Conservation (phyloP, 176 grass and related monocot genomes). For the Aegilops umbellulata region DNA sequence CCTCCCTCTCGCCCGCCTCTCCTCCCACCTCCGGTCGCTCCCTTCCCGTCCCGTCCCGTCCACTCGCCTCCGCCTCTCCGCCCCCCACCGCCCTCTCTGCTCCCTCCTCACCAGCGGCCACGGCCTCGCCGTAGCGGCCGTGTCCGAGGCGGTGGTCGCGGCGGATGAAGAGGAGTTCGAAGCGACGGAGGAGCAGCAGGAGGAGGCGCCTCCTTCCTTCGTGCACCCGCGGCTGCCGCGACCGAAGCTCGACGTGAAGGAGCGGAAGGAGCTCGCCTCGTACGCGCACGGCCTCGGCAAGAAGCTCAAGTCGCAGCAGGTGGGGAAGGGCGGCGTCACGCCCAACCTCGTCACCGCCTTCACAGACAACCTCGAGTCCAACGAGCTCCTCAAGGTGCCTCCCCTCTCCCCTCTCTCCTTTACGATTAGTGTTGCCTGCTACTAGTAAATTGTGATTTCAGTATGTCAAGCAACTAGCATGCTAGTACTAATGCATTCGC, state of each 20-base stretch:
- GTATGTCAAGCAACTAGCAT: background rate
- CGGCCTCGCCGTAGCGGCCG: conserved; percentile 5
- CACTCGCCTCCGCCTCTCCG: conserved; percentile 21
- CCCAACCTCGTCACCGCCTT: conserved; percentile 65
- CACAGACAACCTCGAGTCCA: conserved; percentile 75
- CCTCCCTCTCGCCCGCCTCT: conserved; percentile 41
- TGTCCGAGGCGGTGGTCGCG: conserved; percentile 7
- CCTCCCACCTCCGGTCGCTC: conserved; percentile 18
- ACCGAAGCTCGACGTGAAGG: conserved; percentile 82
- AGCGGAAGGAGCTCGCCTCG: conserved; percentile 85
- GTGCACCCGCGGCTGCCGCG: conserved; percentile 48
- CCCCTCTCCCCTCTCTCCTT: background rate
- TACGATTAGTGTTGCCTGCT: background rate
- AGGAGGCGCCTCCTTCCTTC: conserved; percentile 11
- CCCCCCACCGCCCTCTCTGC: conserved; percentile 12
- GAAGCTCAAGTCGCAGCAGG: conserved; percentile 92
- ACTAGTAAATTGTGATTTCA: background rate
- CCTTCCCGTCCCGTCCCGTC: conserved; percentile 1
- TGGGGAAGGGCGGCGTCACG: conserved; percentile 82
- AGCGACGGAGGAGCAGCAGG: conserved; percentile 15
- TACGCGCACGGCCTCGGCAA: conserved; percentile 86
- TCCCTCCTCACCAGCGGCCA: conserved; percentile 27
- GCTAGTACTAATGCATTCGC: background rate
- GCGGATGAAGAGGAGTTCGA: conserved; percentile 21
- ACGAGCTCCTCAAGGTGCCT: conserved; percentile 90